These are phyloP conservation scores for Bretschneidera sinensis DNA, from an alignment of 345 rosid genomes.

Conservation along the genomic window DNA sequence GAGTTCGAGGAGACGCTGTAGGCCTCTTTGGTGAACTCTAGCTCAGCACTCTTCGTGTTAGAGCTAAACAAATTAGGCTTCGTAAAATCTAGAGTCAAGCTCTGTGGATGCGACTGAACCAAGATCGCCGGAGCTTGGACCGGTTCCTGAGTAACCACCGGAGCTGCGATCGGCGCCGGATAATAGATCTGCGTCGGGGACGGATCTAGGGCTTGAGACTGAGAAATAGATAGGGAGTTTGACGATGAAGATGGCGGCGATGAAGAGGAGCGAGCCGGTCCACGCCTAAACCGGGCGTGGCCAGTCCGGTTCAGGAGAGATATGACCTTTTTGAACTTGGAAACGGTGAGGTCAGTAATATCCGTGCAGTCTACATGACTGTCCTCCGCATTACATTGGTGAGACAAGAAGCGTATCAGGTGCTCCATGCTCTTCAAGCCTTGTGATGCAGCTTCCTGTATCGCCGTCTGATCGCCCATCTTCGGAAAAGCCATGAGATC, in stretches of 20 bases:
- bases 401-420: conserved; percentile 62
- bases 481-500: conserved; percentile 56
- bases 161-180: conserved; percentile 15
- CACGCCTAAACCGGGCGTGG: conserved; percentile 89
- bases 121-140: conserved; percentile 38
- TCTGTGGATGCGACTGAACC: conserved; percentile 46
- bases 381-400: conserved; percentile 25
- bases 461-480: conserved; percentile 70
- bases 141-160: no score
- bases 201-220: background rate
- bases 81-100: conserved; percentile 77
- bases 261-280: conserved; percentile 41
- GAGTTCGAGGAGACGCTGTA: conserved; percentile 82
- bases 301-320: conserved; percentile 78
- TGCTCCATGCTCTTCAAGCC: conserved; percentile 84
- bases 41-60: conserved; percentile 40
- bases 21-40: conserved; percentile 65
- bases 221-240: conserved; percentile 2
- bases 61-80: conserved; percentile 47
- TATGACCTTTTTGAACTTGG: conserved; percentile 72
- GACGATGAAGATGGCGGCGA: conserved; percentile 24
- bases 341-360: conserved; percentile 65
- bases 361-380: conserved; percentile 50
- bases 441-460: conserved; percentile 81
- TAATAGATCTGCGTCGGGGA: conserved; percentile 5